Evolutionary conservation across 305 asterid genomes (phyloP).

Genomic region (Solanum chacoense): DNA sequence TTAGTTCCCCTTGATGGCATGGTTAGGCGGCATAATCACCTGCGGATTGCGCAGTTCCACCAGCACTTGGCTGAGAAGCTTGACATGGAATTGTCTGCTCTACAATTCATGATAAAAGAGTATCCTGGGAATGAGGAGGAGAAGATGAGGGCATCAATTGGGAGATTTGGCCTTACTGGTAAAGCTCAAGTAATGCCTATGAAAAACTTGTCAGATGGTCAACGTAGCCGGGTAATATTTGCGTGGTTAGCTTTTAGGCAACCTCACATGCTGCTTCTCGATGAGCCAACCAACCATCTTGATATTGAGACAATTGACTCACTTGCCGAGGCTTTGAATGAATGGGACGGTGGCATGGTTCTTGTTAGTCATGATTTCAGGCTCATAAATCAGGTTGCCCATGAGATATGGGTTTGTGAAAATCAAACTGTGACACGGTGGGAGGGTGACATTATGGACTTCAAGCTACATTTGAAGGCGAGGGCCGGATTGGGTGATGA

Average conservation of each 20-base stretch:
- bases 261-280: conserved; percentile 84
- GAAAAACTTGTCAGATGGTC: conserved; percentile 89
- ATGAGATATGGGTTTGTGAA: conserved; percentile 97
- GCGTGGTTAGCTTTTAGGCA: conserved; percentile 97
- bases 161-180: conserved; percentile 84
- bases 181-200: conserved; percentile 97
- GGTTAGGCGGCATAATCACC: conserved; percentile 94
- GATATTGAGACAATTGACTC: conserved; percentile 97
- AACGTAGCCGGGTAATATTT: conserved; percentile 78
- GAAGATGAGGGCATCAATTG: conserved; percentile 86
- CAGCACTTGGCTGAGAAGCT: conserved; percentile 94
- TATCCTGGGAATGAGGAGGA: conserved; percentile 95
- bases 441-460: conserved; percentile 93
- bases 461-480: conserved; percentile 71
- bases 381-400: conserved; percentile 97
- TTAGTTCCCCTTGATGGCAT: conserved; percentile 83
- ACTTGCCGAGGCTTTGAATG: conserved; percentile 89
- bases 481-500: conserved; percentile 52
- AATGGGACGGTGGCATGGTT: conserved; percentile 98
- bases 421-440: conserved; percentile 78
- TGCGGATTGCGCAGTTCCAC: conserved; percentile 87
- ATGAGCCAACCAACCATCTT: conserved; percentile 96
- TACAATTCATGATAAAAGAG: conserved; percentile 67
- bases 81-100: conserved; percentile 75
- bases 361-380: conserved; percentile 99